Base-by-base conservation (phyloP, 1,284 basidiomycete genomes). In the Xerocomus nothofagi region DNA sequence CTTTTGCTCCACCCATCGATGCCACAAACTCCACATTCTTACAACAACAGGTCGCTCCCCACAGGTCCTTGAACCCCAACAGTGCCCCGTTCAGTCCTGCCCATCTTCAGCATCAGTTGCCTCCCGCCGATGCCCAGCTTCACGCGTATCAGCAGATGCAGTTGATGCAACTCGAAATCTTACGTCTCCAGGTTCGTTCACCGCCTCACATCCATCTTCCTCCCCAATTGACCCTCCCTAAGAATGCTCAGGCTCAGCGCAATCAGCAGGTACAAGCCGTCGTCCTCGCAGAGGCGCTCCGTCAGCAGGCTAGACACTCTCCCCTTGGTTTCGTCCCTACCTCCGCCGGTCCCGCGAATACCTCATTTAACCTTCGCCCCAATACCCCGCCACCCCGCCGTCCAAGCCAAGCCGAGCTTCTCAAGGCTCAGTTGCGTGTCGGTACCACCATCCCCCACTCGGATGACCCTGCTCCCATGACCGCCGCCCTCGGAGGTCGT, bases 111-210 rank as follows among this genome's bases (percentile, higher is more conserved):
- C 66, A 63, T 36, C 77, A 76, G 55, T 2, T 44, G 15, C 61
- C 73, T 39, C 75, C 80, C 53, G 65, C 68, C 50, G 65, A 69
- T 49, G 55, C 56, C n/a, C 78, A 81, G 62, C 71, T 75, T 37
- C 79, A 82, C 57, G 76, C 80, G 46, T 73, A 88, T 41, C 65
- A 70, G 49, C 87, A 88, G 67, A 77, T 91, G 76, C 88, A 91
- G 71, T 76, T 89, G 75, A 78, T 91, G 73, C 88, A 91, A 65
- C 73, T 91, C 56, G 88, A 91, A 71, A 79, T 91, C 58, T 70
- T 89, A 62, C 79, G 81, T 59, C 78, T 91, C 56, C 88, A 90
- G 84, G 88, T 84, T 56, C 52, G 77, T 71, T 36, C 29, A 10
- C 49, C 55, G 8, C 56, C 37, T 24, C 20, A 17, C 3, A 6